Evolutionary conservation across 768 basidiomycete species (phyloP).

Genomic region (Tulasnella calospora): DNA sequence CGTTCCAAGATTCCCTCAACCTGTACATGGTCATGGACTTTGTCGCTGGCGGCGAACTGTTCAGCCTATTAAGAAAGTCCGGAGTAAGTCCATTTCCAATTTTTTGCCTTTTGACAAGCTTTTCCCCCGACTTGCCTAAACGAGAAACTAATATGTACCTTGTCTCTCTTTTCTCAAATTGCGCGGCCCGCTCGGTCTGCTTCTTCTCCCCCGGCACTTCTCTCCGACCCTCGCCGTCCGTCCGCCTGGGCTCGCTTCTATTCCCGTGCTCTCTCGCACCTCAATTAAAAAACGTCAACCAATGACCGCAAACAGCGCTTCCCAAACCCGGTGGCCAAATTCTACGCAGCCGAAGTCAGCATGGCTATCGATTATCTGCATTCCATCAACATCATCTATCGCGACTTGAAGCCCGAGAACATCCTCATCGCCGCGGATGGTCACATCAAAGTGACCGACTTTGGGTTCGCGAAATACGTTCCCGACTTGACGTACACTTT

Average conservation of each 20-base stretch:
- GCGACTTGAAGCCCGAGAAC: constrained; percentile 97
- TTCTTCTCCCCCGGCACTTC: not conserved
- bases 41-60: constrained; percentile 93
- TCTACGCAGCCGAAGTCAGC: constrained; percentile 93
- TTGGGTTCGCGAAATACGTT: constrained; percentile 91
- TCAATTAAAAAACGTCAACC: not conserved
- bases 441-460: constrained; percentile 95
- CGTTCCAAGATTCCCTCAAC: constrained; percentile 86
- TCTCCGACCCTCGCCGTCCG: constrained; percentile 19
- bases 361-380: constrained; percentile 90
- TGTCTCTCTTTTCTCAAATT: not conserved
- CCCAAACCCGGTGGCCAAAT: constrained; percentile 95
- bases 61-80: constrained; percentile 84
- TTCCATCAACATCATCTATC: constrained; percentile 82
- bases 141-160: constrained; percentile 1
- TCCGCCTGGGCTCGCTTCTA: not conserved
- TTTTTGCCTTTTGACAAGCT: constrained; percentile 2
- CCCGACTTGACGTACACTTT: constrained; percentile 88
- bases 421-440: constrained; percentile 90
- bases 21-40: constrained; percentile 99
- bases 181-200: not conserved
- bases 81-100: constrained; percentile 53
- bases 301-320: constrained; percentile 86
- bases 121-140: not conserved
- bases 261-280: not conserved